A percentile compares a stretch with the other conserved stretches of the same genome.
phyloP scores from a whole-genome alignment of 306 rosid genomes.

The Adenanthera pavonina region DNA sequence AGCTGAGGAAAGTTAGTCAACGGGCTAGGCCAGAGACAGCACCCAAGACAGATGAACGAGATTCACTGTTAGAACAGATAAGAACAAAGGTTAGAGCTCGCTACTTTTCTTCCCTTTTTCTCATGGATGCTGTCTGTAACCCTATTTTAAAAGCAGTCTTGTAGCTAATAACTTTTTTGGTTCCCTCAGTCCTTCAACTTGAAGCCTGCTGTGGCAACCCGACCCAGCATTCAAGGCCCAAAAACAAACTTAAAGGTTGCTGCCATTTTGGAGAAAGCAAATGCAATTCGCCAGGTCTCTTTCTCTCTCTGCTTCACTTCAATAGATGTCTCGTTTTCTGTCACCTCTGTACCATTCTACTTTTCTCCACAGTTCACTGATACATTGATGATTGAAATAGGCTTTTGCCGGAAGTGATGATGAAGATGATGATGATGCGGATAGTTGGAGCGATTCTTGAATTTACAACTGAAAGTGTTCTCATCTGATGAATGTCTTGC shows the following conservation, averaged over 20 bases:
- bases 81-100: constrained; percentile 80
- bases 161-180: constrained; percentile 23
- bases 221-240: constrained; percentile 87
- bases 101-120: constrained; percentile 20
- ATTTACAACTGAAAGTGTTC: constrained; percentile 28
- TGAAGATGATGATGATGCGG: constrained; percentile 76
- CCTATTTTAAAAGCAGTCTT: constrained; percentile 12
- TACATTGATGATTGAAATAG: constrained; percentile 51
- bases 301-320: constrained; percentile 33
- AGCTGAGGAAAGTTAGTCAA: constrained; percentile 87
- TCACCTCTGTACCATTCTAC: not conserved
- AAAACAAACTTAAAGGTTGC: constrained; percentile 86
- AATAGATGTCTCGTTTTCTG: not conserved
- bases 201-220: constrained; percentile 73
- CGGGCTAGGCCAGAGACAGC: constrained; percentile 68
- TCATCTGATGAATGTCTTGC: constrained; percentile 20
- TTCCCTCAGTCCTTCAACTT: constrained; percentile 85
- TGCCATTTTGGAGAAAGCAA: constrained; percentile 95
- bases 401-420: constrained; percentile 96
- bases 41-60: constrained; percentile 81
- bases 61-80: constrained; percentile 83
- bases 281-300: constrained; percentile 92
- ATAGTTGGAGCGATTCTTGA: constrained; percentile 87
- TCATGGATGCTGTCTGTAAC: constrained; percentile 15
- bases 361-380: constrained; percentile 35